A percentile compares a stretch with the other conserved stretches of the same genome.
These are phyloP conservation scores for Auxenochlorella pyrenoidosa DNA, from an alignment of 139 green algal species.

Conservation along the genomic window DNA sequence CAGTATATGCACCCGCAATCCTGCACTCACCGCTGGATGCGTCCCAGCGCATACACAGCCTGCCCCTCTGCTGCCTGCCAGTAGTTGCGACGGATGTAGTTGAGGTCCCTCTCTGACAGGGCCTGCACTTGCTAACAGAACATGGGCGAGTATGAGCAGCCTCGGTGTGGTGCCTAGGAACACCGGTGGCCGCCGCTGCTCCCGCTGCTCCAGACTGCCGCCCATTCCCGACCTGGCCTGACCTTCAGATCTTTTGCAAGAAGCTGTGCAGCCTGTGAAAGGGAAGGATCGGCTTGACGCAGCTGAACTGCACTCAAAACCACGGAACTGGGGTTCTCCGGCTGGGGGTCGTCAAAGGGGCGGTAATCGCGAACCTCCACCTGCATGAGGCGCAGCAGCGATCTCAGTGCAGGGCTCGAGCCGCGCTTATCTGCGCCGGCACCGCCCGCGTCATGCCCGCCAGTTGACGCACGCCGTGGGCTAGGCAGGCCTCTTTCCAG, in stretches of 20 bases:
- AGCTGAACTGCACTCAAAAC: not conserved
- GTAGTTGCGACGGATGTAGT: constrained; percentile 5
- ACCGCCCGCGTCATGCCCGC: not conserved
- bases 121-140: not conserved
- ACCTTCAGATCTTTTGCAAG: not conserved
- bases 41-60: constrained; percentile 1
- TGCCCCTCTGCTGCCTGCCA: not conserved
- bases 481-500: not conserved
- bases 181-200: too few species aligned
- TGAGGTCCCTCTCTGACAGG: not conserved
- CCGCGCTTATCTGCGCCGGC: not conserved
- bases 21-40: not conserved
- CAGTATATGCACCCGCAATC: too few species aligned
- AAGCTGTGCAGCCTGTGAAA: not conserved
- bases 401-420: too few species aligned
- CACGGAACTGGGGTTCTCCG: not conserved
- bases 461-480: not conserved
- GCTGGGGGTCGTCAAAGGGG: not conserved
- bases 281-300: not conserved
- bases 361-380: not conserved
- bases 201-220: too few species aligned
- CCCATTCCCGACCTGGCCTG: not conserved
- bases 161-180: too few species aligned
- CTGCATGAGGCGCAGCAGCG: not conserved
- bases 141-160: not conserved